A percentile compares a stretch with the other conserved stretches of the same genome.
These are phyloP conservation scores for Daldinia loculata DNA, from an alignment of 495 filamentous ascomycete genomes.

Conservation along the genomic window DNA sequence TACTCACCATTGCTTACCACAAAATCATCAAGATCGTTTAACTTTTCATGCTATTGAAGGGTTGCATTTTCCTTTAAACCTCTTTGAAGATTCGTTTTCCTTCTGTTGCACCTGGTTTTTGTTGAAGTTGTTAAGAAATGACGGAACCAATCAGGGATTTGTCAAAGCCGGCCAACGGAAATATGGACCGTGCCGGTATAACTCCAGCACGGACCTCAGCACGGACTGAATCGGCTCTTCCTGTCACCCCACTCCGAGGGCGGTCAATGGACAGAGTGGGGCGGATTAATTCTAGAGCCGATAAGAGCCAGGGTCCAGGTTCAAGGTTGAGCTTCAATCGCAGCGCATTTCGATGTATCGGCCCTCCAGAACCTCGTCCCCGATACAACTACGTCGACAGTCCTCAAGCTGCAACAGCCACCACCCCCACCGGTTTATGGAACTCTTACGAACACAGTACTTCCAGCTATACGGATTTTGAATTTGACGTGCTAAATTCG, in stretches of 20 bases:
- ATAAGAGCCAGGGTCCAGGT: neutral
- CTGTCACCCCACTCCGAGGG: neutral
- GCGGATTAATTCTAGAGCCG: slow-evolving; percentile 1
- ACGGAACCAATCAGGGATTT: neutral
- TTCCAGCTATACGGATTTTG: neutral
- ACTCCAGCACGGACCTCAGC: neutral
- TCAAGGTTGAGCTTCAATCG: slow-evolving; percentile 5
- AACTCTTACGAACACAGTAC: neutral
- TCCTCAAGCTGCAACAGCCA: neutral
- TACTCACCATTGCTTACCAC: neutral
- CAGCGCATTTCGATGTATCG: slow-evolving; percentile 1
- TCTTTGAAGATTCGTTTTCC: neutral
- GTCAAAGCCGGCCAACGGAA: neutral
- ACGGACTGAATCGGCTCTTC: neutral
- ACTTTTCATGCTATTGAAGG: neutral
- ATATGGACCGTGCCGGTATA: neutral
- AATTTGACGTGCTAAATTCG: slow-evolving; percentile 2
- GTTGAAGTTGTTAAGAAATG: slow-evolving; percentile 1
- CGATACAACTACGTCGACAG: neutral
- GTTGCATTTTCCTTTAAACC: neutral
- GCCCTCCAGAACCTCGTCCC: neutral
- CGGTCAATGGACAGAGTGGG: neutral
- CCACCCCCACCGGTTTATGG: neutral
- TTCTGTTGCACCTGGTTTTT: neutral
- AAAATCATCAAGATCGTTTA: neutral